Percentiles rank a stretch among this genome's conserved stretches.
Evolutionary conservation across 352 stramenopile species (phyloP).

Genomic region (Pseudoperonospora humuli): DNA sequence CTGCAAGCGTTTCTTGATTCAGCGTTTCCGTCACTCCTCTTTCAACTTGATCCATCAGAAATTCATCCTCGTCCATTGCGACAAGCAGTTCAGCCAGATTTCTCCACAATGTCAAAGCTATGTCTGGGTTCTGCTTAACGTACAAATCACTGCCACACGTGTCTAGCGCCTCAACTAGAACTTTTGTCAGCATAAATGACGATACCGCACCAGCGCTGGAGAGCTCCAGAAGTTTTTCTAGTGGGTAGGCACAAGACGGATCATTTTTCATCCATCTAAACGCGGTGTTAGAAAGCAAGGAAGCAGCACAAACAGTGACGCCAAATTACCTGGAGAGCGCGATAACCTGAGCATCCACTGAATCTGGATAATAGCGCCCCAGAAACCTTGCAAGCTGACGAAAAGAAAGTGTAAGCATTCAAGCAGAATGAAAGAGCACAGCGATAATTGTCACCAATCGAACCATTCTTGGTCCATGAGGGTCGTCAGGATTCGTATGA

Average conservation of each 20-base stretch:
- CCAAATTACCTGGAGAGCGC: slow-evolving; percentile 23
- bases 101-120: slow-evolving; percentile 36
- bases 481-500: slow-evolving; percentile 42
- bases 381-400: slow-evolving; percentile 33
- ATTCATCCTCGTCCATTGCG: slow-evolving; percentile 38
- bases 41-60: slow-evolving; percentile 25
- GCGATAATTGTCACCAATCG: neutral
- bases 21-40: neutral
- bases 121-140: slow-evolving; percentile 26
- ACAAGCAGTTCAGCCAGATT: slow-evolving; percentile 43
- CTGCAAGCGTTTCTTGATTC: slow-evolving; percentile 20
- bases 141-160: slow-evolving; percentile 49
- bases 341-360: slow-evolving; percentile 29
- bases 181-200: slow-evolving; percentile 25
- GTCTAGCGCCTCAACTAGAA: slow-evolving; percentile 45
- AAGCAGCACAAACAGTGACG: neutral
- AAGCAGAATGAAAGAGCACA: neutral
- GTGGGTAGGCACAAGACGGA: slow-evolving; percentile 29
- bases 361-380: slow-evolving; percentile 42
- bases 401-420: slow-evolving; percentile 2
- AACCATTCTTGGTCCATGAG: slow-evolving; percentile 67
- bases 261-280: slow-evolving; percentile 55
- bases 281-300: slow-evolving; percentile 1
- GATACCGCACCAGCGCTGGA: slow-evolving; percentile 32
- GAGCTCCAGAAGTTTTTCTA: slow-evolving; percentile 48